Conservation (phyloP, 2,329 filamentous ascomycete genomes). For the Raffaelea deltoideospora region DNA sequence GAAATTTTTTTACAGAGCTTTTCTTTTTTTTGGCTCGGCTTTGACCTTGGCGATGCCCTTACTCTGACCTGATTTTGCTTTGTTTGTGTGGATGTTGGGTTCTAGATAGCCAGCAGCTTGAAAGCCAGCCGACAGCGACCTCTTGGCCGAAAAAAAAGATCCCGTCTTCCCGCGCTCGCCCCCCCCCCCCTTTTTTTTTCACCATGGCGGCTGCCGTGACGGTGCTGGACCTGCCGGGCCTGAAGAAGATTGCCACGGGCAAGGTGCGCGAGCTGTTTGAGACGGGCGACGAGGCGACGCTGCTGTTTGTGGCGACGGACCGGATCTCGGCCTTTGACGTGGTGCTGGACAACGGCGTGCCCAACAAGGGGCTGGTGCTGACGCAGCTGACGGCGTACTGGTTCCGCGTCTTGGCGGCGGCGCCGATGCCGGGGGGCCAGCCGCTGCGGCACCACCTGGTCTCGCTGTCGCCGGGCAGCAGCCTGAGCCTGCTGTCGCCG, state of each 20-base stretch:
- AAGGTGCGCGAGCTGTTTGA: constrained; percentile 17
- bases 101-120: too few species aligned
- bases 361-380: constrained; percentile 37
- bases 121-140: too few species aligned
- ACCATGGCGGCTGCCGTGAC: constrained; percentile 11
- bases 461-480: constrained; percentile 23
- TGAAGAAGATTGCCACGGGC: constrained; percentile 17
- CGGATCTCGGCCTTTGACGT: constrained; percentile 94
- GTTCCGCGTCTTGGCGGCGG: constrained; percentile 32
- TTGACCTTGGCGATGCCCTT: too few species aligned
- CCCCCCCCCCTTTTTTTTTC: background rate
- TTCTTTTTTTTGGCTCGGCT: too few species aligned
- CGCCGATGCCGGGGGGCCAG: constrained; percentile 18
- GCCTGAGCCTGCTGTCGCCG: constrained; percentile 17
- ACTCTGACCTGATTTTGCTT: too few species aligned
- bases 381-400: constrained; percentile 33
- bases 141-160: too few species aligned
- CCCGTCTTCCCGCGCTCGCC: background rate
- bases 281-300: constrained; percentile 11
- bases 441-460: constrained; percentile 36
- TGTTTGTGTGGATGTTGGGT: too few species aligned
- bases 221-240: constrained; percentile 14
- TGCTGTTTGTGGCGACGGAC: constrained; percentile 38
- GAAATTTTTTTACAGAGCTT: too few species aligned
- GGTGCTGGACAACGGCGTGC: constrained; percentile 57